phyloP scores from a whole-genome alignment of 164 flowering plant species.

The Paratinospora sagittata region DNA sequence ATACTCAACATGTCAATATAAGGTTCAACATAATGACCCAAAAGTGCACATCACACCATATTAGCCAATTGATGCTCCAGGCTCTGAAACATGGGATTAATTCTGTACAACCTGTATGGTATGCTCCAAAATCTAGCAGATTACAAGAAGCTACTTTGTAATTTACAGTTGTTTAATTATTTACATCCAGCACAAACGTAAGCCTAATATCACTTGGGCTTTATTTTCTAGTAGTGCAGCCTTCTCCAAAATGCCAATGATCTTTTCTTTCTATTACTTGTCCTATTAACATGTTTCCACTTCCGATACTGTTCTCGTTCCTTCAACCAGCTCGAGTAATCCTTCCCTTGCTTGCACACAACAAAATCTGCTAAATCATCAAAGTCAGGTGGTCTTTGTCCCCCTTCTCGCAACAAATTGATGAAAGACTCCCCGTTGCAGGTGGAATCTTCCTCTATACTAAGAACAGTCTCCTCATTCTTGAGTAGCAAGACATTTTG shows the following conservation, averaged over 20 bases:
- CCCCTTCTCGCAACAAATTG: constrained; percentile 21
- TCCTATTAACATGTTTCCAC: constrained; percentile 33
- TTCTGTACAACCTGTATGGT: too few relatives aligned
- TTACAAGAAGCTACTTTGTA: background rate
- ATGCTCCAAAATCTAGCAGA: background rate
- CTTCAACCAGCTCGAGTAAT: constrained; percentile 61
- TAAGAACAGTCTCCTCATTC: constrained; percentile 9
- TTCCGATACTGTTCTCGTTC: constrained; percentile 31
- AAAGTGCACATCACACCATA: too few relatives aligned
- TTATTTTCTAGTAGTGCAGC: background rate
- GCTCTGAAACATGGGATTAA: too few relatives aligned
- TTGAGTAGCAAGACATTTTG: background rate
- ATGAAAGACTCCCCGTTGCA: constrained; percentile 51
- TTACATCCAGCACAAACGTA: background rate
- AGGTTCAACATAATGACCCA: too few relatives aligned
- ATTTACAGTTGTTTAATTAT: background rate
- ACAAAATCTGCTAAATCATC: constrained; percentile 67
- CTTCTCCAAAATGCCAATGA: background rate
- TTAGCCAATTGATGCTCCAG: too few relatives aligned
- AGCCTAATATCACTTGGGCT: background rate
- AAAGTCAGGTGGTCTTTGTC: constrained; percentile 23
- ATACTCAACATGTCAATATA: too few relatives aligned
- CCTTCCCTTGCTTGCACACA: constrained; percentile 60
- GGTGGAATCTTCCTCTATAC: constrained; percentile 30
- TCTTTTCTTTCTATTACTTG: constrained; percentile 23